These are phyloP conservation scores for Conoideocrella luteorostrata DNA, from an alignment of 2,329 filamentous ascomycete genomes.

Conservation along the genomic window DNA sequence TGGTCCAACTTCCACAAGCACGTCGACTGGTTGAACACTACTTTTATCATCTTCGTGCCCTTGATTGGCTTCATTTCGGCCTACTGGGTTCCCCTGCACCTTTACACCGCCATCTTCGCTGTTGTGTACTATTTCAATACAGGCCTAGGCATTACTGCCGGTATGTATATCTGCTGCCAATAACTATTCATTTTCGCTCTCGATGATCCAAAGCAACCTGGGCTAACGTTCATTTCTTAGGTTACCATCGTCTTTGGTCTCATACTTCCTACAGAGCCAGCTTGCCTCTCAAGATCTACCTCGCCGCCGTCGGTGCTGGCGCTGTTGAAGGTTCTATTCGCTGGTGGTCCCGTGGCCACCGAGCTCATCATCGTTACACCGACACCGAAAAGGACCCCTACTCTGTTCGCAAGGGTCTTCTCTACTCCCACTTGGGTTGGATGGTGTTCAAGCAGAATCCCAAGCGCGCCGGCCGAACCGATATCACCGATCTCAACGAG, in stretches of 20 bases:
- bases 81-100: constrained; percentile 69
- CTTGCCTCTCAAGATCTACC: constrained; percentile 70
- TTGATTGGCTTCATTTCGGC: constrained; percentile 65
- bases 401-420: constrained; percentile 79
- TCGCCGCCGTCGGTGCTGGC: constrained; percentile 74
- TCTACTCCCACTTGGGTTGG: constrained; percentile 77
- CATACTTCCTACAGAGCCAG: constrained; percentile 77
- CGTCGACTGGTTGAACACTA: constrained; percentile 87
- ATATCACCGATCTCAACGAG: constrained; percentile 83
- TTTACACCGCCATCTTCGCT: constrained; percentile 67
- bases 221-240: constrained; percentile 10
- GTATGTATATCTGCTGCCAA: no score
- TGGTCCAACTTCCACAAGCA: constrained; percentile 84
- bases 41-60: constrained; percentile 73
- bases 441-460: constrained; percentile 93
- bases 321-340: constrained; percentile 80
- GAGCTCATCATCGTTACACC: constrained; percentile 85
- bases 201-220: no score
- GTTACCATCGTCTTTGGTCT: constrained; percentile 69
- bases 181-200: no score
- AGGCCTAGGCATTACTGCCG: constrained; percentile 72
- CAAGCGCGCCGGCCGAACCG: constrained; percentile 79
- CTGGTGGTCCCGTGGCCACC: constrained; percentile 85
- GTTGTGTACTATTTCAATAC: constrained; percentile 79
- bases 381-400: constrained; percentile 91